Evolutionary conservation across 1,284 basidiomycete genomes (phyloP).

Genomic region (Sanghuangporus weigelae): DNA sequence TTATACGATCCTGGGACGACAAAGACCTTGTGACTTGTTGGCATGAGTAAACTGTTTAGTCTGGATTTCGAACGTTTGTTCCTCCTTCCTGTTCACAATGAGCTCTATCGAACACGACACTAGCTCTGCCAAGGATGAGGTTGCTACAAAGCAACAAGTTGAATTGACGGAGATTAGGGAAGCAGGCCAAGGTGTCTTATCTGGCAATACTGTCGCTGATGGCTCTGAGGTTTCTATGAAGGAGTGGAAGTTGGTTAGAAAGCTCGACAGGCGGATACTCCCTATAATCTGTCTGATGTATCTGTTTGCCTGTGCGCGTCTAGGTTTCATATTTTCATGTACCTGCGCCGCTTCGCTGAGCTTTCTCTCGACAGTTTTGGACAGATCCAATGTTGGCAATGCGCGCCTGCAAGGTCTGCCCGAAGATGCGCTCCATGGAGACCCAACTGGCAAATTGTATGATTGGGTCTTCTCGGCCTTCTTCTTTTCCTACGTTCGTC

Average conservation of each 20-base stretch:
- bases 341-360: neutral
- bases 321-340: slow-evolving; percentile 6
- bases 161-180: neutral
- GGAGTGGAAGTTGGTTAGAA: slow-evolving; percentile 56
- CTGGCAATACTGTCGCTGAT: neutral
- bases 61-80: neutral
- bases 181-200: neutral
- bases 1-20: neutral
- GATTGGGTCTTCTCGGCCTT: slow-evolving; percentile 74
- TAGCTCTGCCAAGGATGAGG: neutral
- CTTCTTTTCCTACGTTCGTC: slow-evolving; percentile 64
- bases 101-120: neutral
- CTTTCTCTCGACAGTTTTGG: slow-evolving; percentile 45
- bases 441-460: slow-evolving; percentile 58
- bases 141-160: neutral
- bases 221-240: slow-evolving; percentile 25
- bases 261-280: slow-evolving; percentile 62
- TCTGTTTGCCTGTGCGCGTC: slow-evolving; percentile 62
- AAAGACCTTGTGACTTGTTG: neutral
- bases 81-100: neutral
- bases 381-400: slow-evolving; percentile 71
- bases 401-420: slow-evolving; percentile 68
- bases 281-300: slow-evolving; percentile 69
- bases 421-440: slow-evolving; percentile 57
- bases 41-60: neutral